These are phyloP conservation scores for Phaffia rhodozyma DNA, from an alignment of 1,284 basidiomycete species.

Conservation along the genomic window DNA sequence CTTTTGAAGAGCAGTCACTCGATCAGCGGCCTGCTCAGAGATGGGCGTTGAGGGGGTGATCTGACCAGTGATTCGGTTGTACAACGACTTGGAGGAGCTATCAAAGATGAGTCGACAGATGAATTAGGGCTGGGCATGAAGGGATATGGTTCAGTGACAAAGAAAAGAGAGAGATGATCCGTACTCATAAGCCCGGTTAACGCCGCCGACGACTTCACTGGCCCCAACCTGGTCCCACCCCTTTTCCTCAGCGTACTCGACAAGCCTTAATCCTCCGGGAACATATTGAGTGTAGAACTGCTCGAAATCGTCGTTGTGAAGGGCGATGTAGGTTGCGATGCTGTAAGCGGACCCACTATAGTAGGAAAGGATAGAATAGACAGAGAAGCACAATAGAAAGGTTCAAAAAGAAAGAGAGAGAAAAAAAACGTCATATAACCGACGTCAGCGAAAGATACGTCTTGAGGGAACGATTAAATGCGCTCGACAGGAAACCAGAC, in stretches of 20 bases:
- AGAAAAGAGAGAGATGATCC: not conserved
- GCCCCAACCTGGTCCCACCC: constrained; percentile 49
- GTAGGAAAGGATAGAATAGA: constrained; percentile 23
- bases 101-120: not conserved
- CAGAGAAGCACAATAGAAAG: not conserved
- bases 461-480: too few relatives aligned
- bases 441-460: too few relatives aligned
- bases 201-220: not conserved
- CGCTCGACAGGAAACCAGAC: not conserved
- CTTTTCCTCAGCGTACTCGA: constrained; percentile 66
- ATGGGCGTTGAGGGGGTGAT: not conserved
- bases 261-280: constrained; percentile 52
- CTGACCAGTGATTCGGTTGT: constrained; percentile 5
- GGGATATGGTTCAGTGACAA: not conserved
- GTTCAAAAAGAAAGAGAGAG: not conserved
- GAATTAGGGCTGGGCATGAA: not conserved
- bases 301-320: constrained; percentile 37
- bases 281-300: constrained; percentile 43
- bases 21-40: not conserved
- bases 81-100: not conserved
- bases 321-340: constrained; percentile 33
- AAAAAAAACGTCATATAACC: too few relatives aligned
- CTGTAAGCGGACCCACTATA: constrained; percentile 27
- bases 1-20: constrained; percentile 5
- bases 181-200: not conserved